Evolutionary conservation across 1,139 yeast species (phyloP), one percentile per base, ranked within the genome.

Genomic region (Yamadazyma blattariae): DNA sequence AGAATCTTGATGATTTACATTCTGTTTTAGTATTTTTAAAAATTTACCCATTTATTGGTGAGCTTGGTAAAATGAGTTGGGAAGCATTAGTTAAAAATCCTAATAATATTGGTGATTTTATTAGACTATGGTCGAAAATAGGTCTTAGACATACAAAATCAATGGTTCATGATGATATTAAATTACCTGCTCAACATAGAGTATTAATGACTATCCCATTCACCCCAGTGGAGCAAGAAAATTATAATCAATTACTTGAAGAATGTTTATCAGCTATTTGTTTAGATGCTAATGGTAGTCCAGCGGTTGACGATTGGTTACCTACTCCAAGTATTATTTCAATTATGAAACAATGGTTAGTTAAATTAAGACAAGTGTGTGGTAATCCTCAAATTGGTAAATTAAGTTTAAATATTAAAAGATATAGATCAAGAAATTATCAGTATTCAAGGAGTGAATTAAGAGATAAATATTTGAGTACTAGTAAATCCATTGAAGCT

Each of bases 121-220:
- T 61, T 1, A 49, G 52, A 6, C 50, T 81, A 8, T 77, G 83
- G 68, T 53, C 57, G 2, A 42, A 57, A 2, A 41, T 83, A 6
- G 74, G 88, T 7, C 64, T 89, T 10, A 67, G 98, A 27, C 97
- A 92, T 53, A 84, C 96, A 0, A 88, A 87, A 47, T 74, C 79
- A 6, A 81, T 84, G 82, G 96, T 90, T 0, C 77, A 79, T 33
- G 72, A 77, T 36, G 95, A 90, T 51, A 79, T 92, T 17, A 57
- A 69, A 30, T 64, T 92, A 7, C 97, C 98, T 0, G 76, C 78
- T 0, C 98, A 92, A 51, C 69, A 71, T 11, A 67, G 95, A 39
- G 68, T 81, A 10, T 63, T 88, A 30, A 59, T 90, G 39, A 72
- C 85, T 1, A 68, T 86, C 10, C 88, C 89, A 4, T 85, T 92